Percentiles rank a stretch among this genome's conserved stretches.
These are phyloP conservation scores for Clitopilus passeckerianus DNA, from an alignment of 768 basidiomycete species.

Conservation along the genomic window DNA sequence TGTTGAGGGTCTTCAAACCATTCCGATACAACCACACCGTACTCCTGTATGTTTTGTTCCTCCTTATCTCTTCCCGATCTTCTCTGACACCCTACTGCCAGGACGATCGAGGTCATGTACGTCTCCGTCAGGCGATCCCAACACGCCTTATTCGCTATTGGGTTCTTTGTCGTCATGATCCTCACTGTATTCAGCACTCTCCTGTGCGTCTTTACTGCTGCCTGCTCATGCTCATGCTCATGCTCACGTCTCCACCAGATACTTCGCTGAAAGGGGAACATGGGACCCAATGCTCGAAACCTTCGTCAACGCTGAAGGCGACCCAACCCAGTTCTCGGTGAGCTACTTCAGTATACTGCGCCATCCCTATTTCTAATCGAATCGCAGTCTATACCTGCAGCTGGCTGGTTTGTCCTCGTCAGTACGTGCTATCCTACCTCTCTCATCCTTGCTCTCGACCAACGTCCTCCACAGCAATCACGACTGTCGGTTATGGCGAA, in stretches of 20 bases:
- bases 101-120: slow-evolving; percentile 92
- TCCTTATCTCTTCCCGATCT: neutral
- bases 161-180: slow-evolving; percentile 86
- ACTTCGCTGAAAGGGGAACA: slow-evolving; percentile 86
- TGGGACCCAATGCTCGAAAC: slow-evolving; percentile 81
- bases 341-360: slow-evolving; percentile 11
- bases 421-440: slow-evolving; percentile 46
- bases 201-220: slow-evolving; percentile 39
- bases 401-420: slow-evolving; percentile 74
- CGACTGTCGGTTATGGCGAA: slow-evolving; percentile 90
- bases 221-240: neutral
- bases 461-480: slow-evolving; percentile 53
- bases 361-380: neutral
- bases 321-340: slow-evolving; percentile 75
- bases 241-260: slow-evolving; percentile 33
- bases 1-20: slow-evolving; percentile 84
- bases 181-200: slow-evolving; percentile 86
- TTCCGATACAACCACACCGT: slow-evolving; percentile 83
- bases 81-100: slow-evolving; percentile 16
- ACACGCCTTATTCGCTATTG: slow-evolving; percentile 81
- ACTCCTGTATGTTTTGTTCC: slow-evolving; percentile 52
- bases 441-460: neutral
- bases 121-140: slow-evolving; percentile 81
- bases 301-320: slow-evolving; percentile 84
- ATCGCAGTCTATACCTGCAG: slow-evolving; percentile 39